Evolutionary conservation across 179 eudicot genomes (phyloP).

Genomic region (Drosera spatulata): DNA sequence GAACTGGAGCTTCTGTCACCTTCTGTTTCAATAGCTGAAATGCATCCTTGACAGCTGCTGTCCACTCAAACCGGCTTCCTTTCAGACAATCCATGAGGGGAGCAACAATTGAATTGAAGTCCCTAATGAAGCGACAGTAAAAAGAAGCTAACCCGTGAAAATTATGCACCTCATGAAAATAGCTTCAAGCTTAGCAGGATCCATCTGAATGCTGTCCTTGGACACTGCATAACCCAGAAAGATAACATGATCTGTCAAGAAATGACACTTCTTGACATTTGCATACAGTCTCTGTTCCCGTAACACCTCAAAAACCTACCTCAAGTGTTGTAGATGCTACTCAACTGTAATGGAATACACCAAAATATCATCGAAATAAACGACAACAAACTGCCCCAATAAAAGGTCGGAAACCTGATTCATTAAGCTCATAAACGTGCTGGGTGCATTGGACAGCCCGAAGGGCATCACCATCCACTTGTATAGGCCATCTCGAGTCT

Average conservation of each 20-base stretch:
- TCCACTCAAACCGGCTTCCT: neutral
- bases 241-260: neutral
- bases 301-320: too few species aligned
- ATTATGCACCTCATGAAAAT: neutral
- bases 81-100: too few species aligned
- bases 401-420: neutral
- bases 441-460: neutral
- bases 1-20: neutral
- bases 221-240: neutral
- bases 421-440: neutral
- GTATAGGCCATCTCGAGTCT: neutral
- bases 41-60: neutral
- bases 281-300: neutral
- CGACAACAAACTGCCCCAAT: neutral
- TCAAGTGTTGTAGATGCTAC: too few species aligned
- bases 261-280: neutral
- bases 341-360: too few species aligned
- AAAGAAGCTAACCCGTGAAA: neutral
- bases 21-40: neutral
- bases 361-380: neutral
- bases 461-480: slow-evolving; percentile 3
- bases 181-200: neutral
- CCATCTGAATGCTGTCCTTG: neutral
- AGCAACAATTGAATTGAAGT: too few species aligned
- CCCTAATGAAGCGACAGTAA: neutral